Base-by-base conservation (phyloP, 306 rosid species). In the barrel medic (Medicago truncatula) region DNA sequence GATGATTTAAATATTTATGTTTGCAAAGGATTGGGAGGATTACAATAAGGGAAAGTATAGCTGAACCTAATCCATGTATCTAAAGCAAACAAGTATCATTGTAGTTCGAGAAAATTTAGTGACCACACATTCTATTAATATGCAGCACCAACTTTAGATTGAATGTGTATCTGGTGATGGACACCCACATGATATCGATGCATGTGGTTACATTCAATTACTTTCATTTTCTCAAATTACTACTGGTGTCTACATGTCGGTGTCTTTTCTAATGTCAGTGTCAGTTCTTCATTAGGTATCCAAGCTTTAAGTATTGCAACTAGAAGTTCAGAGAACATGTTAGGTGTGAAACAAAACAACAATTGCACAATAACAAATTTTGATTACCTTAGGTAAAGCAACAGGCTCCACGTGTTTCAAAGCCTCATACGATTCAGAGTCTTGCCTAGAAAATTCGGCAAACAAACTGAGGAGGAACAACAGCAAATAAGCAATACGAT, bases 371-470 rank as follows among this genome's bases (percentile, higher is more conserved):
- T 10, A 16, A 21, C 43, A 62, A 13, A 34, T 58, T 67, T 57
- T 52, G n/a, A 76, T 53, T 80, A 87, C 98, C 96, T 90, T 92
- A 52, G 95, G 91, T 62, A 82, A 75, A 63, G 87, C 77, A 8
- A 84, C 83, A 74, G 87, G 87, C 81, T 85, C 89, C 40, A 81
- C 89, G 17, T 78, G 80, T 71, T 87, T 90, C 63, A 78, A 34
- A 49, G 83, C 66, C 80, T 84, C 87, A 76, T 84, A 71, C 49
- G 77, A 61, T 36, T 74, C 80, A 79, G 76, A 4, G 40, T 79
- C 89, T 65, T 74, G 84, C 59, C 61, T 77, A 62, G 92, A 84
- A 85, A 77, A 75, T 80, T 90, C 91, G 2, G 91, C 82, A 77
- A 82, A 76, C 74, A 80, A 78, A 79, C 97, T 95, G 85, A 70